These are phyloP conservation scores for Teratosphaeria epicoccoides DNA, from an alignment of 2,329 filamentous ascomycete genomes.

Conservation along the genomic window DNA sequence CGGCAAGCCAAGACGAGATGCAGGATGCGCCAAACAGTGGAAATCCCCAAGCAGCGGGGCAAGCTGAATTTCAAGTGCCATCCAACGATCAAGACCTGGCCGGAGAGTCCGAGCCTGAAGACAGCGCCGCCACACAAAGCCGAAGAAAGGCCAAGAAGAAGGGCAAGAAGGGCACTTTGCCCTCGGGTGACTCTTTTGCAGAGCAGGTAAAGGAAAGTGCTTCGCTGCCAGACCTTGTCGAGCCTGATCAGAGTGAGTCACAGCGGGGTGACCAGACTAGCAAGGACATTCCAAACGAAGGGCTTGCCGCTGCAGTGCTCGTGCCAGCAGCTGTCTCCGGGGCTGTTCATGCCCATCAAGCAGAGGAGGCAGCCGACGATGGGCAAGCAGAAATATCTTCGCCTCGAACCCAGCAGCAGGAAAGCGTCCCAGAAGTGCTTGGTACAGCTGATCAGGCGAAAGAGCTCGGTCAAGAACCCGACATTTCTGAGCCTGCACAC, in stretches of 20 bases:
- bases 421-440: background rate
- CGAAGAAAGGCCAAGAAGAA: constrained; percentile 19
- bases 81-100: background rate
- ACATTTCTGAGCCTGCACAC: constrained; percentile 3
- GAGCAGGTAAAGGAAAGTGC: background rate
- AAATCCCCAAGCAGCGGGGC: background rate
- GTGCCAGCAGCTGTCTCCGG: background rate
- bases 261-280: background rate
- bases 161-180: constrained; percentile 9
- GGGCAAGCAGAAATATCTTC: no score
- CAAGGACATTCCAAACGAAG: background rate
- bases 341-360: background rate
- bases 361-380: no score
- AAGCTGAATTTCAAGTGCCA: background rate
- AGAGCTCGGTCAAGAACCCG: background rate
- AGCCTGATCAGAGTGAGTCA: background rate
- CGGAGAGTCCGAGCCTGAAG: background rate
- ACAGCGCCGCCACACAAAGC: background rate
- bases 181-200: background rate
- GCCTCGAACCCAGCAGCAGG: background rate
- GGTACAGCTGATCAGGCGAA: background rate
- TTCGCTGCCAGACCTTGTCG: background rate
- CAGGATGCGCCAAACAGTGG: background rate
- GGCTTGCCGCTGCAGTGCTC: background rate
- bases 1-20: background rate